Base-by-base conservation (phyloP, 495 filamentous ascomycete species). In the Pseudevernia furfuracea region DNA sequence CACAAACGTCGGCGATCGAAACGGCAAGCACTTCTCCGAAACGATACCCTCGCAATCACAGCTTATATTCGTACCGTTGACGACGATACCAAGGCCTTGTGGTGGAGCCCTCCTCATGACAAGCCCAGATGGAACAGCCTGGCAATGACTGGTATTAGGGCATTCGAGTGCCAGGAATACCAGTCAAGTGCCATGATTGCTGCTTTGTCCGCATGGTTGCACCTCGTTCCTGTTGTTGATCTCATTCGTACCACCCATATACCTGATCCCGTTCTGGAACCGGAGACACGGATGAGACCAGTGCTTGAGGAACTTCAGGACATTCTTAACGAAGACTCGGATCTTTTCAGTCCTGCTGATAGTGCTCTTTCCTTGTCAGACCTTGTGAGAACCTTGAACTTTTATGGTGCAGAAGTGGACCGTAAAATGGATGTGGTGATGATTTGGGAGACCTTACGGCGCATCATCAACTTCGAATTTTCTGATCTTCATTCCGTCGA, bases 101-200 rank as follows among this genome's bases (percentile, higher is more conserved):
- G 85, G 85, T 85, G 83, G 75, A 82, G 87, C 67, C 71, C 75
- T 70, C 74, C 81, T 62, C 69, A 92, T 79, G 72, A 87, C 74
- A 72, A 85, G 74, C 67, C 85, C 79, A 77, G 92, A 86, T 68
- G 93, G 90, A 69, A 98, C 82, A 73, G 90, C 67, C 78, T 81
- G 82, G 75, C 77, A 11, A 78, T 83, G 73, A 86, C 85, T 34
- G 85, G 86, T 28, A 79, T 87, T 43, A 81, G 80, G 60, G 77
- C 81, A 8, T 67, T 87, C 41, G 76, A 77, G 21, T 75, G 77
- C 59, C 77, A 77, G 5, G 72, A 76, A 46, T 73, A 80, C 61
- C 76, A 80, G 53, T 78, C 83, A 63, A 81, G 79, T 59, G 76
- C 77, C 28, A 77, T 80, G 66, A 76, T 82, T 15, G 79, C 81